Conservation (phyloP, 1,284 basidiomycete genomes). For the Ganoderma resinaceum region DNA sequence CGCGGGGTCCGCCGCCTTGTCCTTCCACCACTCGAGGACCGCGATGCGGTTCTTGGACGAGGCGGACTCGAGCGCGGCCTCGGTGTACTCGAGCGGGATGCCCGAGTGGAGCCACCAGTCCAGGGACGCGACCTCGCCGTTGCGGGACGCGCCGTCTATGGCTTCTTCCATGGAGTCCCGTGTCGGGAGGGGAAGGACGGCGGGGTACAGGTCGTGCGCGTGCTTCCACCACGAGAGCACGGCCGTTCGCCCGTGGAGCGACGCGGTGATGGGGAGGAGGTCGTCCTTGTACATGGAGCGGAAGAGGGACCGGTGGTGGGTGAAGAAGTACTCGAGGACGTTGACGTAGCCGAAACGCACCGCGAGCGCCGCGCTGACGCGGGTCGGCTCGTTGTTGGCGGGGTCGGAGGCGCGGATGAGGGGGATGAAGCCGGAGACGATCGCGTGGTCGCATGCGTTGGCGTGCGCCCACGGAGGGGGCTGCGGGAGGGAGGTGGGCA, state of each 20-base stretch:
- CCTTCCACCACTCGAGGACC: constrained; percentile 83
- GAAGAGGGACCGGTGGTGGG: constrained; percentile 68
- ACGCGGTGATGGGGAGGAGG: constrained; percentile 76
- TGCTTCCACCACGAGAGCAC: constrained; percentile 85
- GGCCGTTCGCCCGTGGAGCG: constrained; percentile 71
- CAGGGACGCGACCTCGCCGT: constrained; percentile 68
- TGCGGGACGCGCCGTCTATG: constrained; percentile 75
- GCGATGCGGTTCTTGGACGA: constrained; percentile 74
- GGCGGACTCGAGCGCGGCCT: constrained; percentile 77
- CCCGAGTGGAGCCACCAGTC: constrained; percentile 75
- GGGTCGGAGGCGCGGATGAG: constrained; percentile 65
- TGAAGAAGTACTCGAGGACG: constrained; percentile 74
- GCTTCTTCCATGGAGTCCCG: constrained; percentile 63
- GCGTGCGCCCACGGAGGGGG: constrained; percentile 77
- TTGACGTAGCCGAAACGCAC: constrained; percentile 79
- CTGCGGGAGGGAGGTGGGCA: constrained; percentile 69
- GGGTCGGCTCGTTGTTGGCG: constrained; percentile 63
- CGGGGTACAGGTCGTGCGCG: constrained; percentile 62
- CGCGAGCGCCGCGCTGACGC: constrained; percentile 67
- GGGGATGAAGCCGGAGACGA: constrained; percentile 68
- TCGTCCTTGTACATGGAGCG: constrained; percentile 65
- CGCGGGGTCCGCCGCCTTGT: constrained; percentile 29
- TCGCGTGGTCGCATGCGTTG: constrained; percentile 68
- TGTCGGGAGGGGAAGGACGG: constrained; percentile 59
- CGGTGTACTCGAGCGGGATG: constrained; percentile 71